Conservation (phyloP, 176 grass and related monocot species). For the Paspalum vaginatum region DNA sequence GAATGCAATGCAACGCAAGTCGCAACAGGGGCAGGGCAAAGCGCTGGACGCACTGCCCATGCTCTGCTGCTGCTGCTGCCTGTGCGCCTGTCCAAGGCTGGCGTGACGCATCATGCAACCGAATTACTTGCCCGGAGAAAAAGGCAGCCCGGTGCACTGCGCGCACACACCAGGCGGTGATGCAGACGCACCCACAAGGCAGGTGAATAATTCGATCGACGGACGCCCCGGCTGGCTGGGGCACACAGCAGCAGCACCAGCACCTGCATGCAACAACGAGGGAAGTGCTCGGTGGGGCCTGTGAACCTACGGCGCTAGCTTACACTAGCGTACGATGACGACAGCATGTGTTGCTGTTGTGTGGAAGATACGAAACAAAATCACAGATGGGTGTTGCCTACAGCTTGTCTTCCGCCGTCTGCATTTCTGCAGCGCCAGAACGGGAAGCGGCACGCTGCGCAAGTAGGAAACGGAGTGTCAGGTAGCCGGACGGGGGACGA, state of each 20-base stretch:
- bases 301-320: too few relatives aligned
- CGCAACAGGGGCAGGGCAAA: too few relatives aligned
- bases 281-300: neutral
- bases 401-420: neutral
- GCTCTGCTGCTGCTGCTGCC: neutral
- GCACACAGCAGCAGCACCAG: neutral
- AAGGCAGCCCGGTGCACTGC: neutral
- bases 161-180: neutral
- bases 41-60: neutral
- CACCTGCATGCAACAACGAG: constrained; percentile 21
- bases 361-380: neutral
- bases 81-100: constrained; percentile 18
- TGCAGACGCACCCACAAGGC: constrained; percentile 18
- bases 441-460: neutral
- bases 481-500: neutral
- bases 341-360: neutral
- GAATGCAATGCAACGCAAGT: neutral
- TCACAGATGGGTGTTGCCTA: neutral
- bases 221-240: too few relatives aligned
- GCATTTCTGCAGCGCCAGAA: neutral
- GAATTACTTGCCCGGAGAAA: constrained; percentile 25
- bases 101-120: constrained; percentile 40
- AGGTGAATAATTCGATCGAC: constrained; percentile 30
- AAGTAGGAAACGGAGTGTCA: neutral
- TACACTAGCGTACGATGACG: neutral